Percentiles rank a stretch among this genome's conserved stretches.
phyloP scores from a whole-genome alignment of 208 protist species.

The Porcisia hertigi region DNA sequence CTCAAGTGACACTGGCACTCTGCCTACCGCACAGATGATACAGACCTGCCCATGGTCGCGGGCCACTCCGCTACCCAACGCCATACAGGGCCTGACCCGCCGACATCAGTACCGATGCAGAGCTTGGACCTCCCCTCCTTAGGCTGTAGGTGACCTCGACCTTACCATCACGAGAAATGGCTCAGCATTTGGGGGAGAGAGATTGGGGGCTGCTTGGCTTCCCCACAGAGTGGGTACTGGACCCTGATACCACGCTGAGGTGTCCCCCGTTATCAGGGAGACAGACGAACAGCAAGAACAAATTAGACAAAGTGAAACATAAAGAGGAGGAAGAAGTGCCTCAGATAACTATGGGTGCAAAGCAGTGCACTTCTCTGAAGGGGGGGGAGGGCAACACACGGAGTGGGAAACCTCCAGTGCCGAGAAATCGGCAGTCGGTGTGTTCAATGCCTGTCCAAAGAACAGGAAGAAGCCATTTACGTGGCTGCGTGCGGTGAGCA shows the following conservation, averaged over 20 bases:
- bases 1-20: neutral
- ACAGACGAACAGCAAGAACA: neutral
- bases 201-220: slow-evolving; percentile 3
- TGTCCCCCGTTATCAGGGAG: slow-evolving; percentile 6
- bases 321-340: neutral
- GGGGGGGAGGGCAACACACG: neutral
- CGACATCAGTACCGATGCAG: neutral
- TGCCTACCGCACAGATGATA: neutral
- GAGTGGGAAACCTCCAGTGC: neutral
- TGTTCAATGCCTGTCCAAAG: neutral
- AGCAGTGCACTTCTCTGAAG: neutral
- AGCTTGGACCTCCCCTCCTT: neutral
- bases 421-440: neutral
- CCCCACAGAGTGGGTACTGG: neutral
- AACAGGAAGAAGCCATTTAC: neutral
- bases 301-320: neutral
- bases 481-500: neutral
- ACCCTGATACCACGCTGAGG: slow-evolving; percentile 4
- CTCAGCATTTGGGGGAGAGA: neutral
- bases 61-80: neutral
- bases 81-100: neutral
- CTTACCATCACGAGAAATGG: neutral
- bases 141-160: neutral
- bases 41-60: neutral
- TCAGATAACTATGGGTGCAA: neutral